These are phyloP conservation scores for Apostasia shenzhenica DNA, from an alignment of 106 monocot species.

Conservation along the genomic window DNA sequence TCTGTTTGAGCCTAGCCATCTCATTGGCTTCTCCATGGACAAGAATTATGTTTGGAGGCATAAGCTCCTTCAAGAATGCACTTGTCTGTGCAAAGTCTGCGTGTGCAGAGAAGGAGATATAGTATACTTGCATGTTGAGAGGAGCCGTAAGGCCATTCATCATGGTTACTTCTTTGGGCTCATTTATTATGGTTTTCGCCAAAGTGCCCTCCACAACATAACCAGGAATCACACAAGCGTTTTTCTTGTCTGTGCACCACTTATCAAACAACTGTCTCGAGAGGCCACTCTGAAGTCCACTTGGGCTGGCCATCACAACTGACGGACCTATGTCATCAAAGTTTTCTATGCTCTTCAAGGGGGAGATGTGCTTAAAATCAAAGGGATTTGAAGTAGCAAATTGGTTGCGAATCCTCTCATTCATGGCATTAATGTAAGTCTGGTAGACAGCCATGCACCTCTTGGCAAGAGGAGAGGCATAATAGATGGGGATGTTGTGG, in stretches of 20 bases:
- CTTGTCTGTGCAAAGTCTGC: slow-evolving; percentile 96
- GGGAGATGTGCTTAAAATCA: slow-evolving; percentile 87
- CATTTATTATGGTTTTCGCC: slow-evolving; percentile 92
- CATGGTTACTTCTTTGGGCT: slow-evolving; percentile 96
- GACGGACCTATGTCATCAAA: slow-evolving; percentile 94
- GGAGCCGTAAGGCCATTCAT: slow-evolving; percentile 93
- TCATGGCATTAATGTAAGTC: slow-evolving; percentile 98
- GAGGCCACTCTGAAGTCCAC: slow-evolving; percentile 89
- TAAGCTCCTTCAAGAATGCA: slow-evolving; percentile 77
- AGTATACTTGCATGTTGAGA: slow-evolving; percentile 92
- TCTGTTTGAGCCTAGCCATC: slow-evolving; percentile 91
- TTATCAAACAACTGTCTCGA: slow-evolving; percentile 96
- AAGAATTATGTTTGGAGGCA: slow-evolving; percentile 89
- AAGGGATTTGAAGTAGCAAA: slow-evolving; percentile 91
- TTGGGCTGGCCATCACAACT: slow-evolving; percentile 97
- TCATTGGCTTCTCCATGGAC: slow-evolving; percentile 97
- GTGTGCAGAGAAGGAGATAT: slow-evolving; percentile 96
- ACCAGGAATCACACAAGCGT: slow-evolving; percentile 93
- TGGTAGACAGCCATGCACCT: slow-evolving; percentile 99
- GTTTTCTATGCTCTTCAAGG: slow-evolving; percentile 87
- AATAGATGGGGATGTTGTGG: slow-evolving; percentile 90
- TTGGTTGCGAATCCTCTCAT: slow-evolving; percentile 82
- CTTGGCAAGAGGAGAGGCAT: slow-evolving; percentile 94
- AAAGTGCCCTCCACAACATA: slow-evolving; percentile 95
- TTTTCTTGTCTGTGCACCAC: slow-evolving; percentile 92